These are phyloP conservation scores for Chrysosphaeria jannelii DNA, from an alignment of 2,329 filamentous ascomycete genomes.

Conservation along the genomic window DNA sequence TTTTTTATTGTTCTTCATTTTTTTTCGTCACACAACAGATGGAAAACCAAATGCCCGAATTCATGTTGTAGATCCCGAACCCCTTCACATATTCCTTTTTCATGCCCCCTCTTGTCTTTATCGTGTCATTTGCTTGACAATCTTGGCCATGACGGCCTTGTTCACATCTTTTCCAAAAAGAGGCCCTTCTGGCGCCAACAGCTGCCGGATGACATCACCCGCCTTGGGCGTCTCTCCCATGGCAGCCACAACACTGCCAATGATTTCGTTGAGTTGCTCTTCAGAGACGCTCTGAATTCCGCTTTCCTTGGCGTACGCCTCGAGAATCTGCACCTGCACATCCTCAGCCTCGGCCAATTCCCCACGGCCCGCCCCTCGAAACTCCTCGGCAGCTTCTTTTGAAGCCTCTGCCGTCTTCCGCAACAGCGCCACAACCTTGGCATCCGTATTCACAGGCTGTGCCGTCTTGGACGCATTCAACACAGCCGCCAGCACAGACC, in stretches of 20 bases:
- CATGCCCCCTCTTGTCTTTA: background rate
- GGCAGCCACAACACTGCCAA: conserved; percentile 18
- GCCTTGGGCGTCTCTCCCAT: conserved; percentile 9
- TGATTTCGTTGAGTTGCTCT: conserved; percentile 24
- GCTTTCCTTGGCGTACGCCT: conserved; percentile 29
- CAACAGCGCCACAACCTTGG: conserved; percentile 35
- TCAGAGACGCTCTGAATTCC: conserved; percentile 25
- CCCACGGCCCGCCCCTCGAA: conserved; percentile 26
- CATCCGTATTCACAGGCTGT: conserved; percentile 37
- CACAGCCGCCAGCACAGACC: conserved; percentile 34
- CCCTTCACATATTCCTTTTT: background rate
- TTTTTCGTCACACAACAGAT: too few relatives aligned
- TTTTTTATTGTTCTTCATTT: background rate
- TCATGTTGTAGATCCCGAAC: background rate
- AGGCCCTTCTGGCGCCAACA: conserved; percentile 18
- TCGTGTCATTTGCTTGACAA: conserved; percentile 21
- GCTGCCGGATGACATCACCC: conserved; percentile 31
- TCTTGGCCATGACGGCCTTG: conserved; percentile 24
- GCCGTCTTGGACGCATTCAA: conserved; percentile 48
- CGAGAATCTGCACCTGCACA: conserved; percentile 29
- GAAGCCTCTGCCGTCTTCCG: conserved; percentile 28
- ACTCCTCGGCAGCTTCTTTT: conserved; percentile 30
- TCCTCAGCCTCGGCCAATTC: conserved; percentile 45
- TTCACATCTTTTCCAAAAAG: conserved; percentile 35
- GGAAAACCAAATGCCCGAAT: background rate